A percentile compares a stretch with the other conserved stretches of the same genome.
These are phyloP conservation scores for Voacanga thouarsii DNA, from an alignment of 257 asterid genomes.

Conservation along the genomic window DNA sequence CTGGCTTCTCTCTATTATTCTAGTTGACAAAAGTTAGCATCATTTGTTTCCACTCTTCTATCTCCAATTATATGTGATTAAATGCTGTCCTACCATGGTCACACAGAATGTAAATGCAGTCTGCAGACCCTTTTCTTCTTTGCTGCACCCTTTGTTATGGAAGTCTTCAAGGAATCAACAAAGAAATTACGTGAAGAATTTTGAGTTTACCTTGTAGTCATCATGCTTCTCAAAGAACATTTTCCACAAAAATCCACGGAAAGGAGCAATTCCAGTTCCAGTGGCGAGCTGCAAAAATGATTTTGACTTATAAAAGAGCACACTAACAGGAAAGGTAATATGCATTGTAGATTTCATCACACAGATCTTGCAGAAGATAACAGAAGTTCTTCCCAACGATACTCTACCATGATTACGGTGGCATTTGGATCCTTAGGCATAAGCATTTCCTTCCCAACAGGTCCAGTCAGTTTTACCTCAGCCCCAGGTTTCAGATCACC, in stretches of 20 bases:
- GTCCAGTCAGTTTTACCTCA: slow-evolving; percentile 89
- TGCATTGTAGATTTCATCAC: not conserved
- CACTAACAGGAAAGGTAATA: slow-evolving; percentile 4
- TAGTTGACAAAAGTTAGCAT: not conserved
- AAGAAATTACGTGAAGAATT: not conserved
- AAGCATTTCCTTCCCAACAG: slow-evolving; percentile 98
- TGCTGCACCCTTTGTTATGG: not conserved
- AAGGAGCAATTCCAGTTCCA: slow-evolving; percentile 98
- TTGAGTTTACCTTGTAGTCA: slow-evolving; percentile 63
- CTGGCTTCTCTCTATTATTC: not conserved
- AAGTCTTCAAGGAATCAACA: not conserved
- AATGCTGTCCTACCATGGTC: not conserved
- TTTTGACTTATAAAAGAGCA: slow-evolving; percentile 16
- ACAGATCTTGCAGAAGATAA: slow-evolving; percentile 9
- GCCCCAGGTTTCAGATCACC: slow-evolving; percentile 93
- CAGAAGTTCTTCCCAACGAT: not conserved
- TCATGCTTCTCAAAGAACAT: slow-evolving; percentile 95
- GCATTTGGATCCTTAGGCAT: slow-evolving; percentile 98
- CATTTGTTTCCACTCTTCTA: not conserved
- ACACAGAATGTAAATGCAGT: too few species aligned
- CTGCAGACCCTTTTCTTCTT: not conserved
- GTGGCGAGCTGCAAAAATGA: slow-evolving; percentile 67
- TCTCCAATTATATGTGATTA: not conserved
- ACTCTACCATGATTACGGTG: slow-evolving; percentile 62
- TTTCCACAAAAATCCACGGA: slow-evolving; percentile 93